phyloP scores from a whole-genome alignment of 1,139 yeast species.

The Debaryomyces robertsiae region DNA sequence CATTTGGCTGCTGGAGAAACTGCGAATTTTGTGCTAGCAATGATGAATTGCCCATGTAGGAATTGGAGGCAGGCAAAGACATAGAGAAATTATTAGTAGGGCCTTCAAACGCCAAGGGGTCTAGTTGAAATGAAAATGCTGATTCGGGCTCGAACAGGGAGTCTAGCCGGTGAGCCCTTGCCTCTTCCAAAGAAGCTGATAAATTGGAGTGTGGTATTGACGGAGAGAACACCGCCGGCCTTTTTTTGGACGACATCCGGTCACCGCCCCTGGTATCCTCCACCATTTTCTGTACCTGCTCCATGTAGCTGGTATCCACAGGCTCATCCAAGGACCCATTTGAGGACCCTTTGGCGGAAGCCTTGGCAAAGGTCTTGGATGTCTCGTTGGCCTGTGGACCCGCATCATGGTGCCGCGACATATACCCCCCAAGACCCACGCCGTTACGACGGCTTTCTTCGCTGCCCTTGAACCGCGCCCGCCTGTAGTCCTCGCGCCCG shows the following conservation, averaged over 20 bases:
- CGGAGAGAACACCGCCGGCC: slow-evolving; percentile 43
- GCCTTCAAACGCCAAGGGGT: slow-evolving; percentile 40
- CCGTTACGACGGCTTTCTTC: no score
- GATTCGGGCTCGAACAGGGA: slow-evolving; percentile 5
- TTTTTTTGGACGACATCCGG: slow-evolving; percentile 17
- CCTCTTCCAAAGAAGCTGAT: slow-evolving; percentile 18
- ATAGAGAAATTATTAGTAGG: slow-evolving; percentile 25
- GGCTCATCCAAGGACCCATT: no score
- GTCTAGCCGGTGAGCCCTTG: slow-evolving; percentile 9
- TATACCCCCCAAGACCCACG: no score
- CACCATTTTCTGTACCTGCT: slow-evolving; percentile 34
- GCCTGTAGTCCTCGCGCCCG: slow-evolving; percentile 22
- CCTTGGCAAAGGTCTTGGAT: no score
- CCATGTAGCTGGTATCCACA: slow-evolving; percentile 31
- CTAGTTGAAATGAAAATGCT: slow-evolving; percentile 32
- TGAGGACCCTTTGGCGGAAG: no score
- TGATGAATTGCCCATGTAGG: slow-evolving; percentile 2
- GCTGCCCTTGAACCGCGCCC: neutral
- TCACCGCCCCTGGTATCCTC: no score
- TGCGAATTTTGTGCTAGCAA: slow-evolving; percentile 5
- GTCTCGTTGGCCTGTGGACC: no score
- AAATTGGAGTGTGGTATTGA: slow-evolving; percentile 22
- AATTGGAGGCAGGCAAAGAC: slow-evolving; percentile 7
- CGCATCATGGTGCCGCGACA: no score
- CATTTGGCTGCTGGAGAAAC: slow-evolving; percentile 2